Base-by-base conservation (phyloP, 2,329 filamentous ascomycete genomes). In the Mycosphaerelloides madeirae region DNA sequence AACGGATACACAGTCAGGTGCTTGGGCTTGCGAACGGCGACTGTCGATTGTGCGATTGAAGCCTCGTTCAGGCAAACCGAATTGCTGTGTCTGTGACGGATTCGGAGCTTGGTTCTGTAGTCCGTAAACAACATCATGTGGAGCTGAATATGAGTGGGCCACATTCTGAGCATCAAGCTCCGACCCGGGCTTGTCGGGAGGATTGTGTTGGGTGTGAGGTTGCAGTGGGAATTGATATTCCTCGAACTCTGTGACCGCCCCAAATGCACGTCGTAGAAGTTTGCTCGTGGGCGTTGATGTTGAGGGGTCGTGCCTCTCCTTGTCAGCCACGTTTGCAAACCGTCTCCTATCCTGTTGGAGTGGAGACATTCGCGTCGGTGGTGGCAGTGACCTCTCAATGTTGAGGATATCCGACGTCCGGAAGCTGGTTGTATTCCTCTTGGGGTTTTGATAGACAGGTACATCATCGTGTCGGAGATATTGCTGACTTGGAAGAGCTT, bases 341-440 rank as follows among this genome's bases (percentile, higher is more conserved):
- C 22, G 22, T 9, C 22, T 5, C 22, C 9, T 9, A 25, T 25
- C 22, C 9, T 25, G n/a, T n/a, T n/a, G n/a, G n/a, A n/a, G n/a
- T n/a, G n/a, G n/a, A n/a, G n/a, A n/a, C n/a, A n/a, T 25, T 9
- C 5, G 22, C 5, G 9, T 9, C 22, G 22, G 9, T 25, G 22
- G 22, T 25, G 22, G 22, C 9, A 25, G 22, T 25, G 22, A 25
- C 22, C 22, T 33, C 7, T 39, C 40, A 16, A 59, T 34, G 1
- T 43, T 40, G 20, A 59, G 38, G 8, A 59, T 58, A 31, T 58
- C 57, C 12, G 57, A 58, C 22, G 55, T 59, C 34, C 48, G 54
- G 28, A 37, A 50, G 36, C 22, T 42, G 5, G 16, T 31, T 28
- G 35, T 16, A 15, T 34, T 22, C 3, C 1, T 29, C 22, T 20